Evolutionary conservation across 306 rosid genomes (phyloP).

Genomic region (Quercus mongolica): DNA sequence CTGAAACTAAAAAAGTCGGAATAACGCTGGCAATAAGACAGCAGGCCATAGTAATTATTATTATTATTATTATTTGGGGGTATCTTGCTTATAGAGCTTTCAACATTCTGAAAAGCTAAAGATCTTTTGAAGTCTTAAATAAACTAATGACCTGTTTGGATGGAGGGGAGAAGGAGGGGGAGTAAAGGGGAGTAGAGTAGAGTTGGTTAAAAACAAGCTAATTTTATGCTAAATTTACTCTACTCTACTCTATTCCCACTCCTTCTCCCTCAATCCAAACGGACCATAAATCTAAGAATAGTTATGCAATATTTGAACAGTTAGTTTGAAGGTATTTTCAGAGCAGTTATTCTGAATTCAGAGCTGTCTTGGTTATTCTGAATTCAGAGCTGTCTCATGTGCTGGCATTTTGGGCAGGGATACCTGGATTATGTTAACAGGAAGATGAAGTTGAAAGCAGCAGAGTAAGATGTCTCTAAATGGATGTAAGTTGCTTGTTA

Average conservation of each 20-base stretch:
- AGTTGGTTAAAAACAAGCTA: no score
- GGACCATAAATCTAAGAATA: not conserved
- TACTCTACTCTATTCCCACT: no score
- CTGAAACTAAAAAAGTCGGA: not conserved
- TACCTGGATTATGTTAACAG: conserved; percentile 73
- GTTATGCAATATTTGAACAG: not conserved
- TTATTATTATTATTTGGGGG: not conserved
- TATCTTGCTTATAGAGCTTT: not conserved
- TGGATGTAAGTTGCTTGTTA: no score
- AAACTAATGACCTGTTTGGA: no score
- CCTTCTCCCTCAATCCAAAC: no score
- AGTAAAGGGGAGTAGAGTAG: no score
- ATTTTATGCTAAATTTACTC: no score
- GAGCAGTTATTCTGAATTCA: not conserved
- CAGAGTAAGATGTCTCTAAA: not conserved
- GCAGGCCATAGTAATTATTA: no score
- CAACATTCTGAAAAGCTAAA: not conserved
- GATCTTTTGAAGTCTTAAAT: not conserved
- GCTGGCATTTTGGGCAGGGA: conserved; percentile 47
- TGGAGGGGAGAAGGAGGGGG: no score
- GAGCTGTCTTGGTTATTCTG: no score
- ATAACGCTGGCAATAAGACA: no score
- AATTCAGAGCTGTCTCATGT: not conserved
- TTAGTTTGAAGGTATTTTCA: not conserved
- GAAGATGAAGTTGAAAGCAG: conserved; percentile 28